Percentiles rank a stretch among this genome's conserved stretches.
Evolutionary conservation across 2,329 filamentous ascomycete species (phyloP).

Genomic region (Microdochium trichocladiopsis): DNA sequence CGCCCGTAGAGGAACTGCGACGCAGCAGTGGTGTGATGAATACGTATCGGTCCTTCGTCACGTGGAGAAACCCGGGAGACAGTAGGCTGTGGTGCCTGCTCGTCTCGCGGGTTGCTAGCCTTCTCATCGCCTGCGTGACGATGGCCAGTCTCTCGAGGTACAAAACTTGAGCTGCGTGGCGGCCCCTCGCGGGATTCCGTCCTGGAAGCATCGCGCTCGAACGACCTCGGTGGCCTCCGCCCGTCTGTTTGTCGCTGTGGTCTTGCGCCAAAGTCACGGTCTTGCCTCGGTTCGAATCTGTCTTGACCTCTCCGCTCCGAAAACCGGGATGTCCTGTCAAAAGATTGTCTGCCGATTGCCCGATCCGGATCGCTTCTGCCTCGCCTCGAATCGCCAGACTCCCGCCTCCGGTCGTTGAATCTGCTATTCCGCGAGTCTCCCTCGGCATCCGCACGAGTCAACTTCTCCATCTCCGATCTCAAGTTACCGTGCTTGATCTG

Average conservation of each 20-base stretch:
- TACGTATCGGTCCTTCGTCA: conserved; percentile 26
- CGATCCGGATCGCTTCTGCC: background rate
- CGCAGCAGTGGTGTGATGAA: conserved; percentile 67
- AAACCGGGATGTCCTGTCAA: background rate
- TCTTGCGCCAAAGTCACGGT: background rate
- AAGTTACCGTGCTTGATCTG: conserved; percentile 40
- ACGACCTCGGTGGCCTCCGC: background rate
- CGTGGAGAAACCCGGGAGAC: conserved; percentile 2
- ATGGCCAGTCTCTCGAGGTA: too few species aligned
- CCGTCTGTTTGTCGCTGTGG: background rate
- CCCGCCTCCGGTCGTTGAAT: background rate
- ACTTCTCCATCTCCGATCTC: conserved; percentile 15
- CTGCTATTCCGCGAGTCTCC: background rate
- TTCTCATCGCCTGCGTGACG: too few species aligned
- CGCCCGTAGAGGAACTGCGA: conserved; percentile 89
- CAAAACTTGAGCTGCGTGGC: background rate
- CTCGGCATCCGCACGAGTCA: conserved; percentile 3
- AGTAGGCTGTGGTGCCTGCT: too few species aligned
- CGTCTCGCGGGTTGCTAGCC: too few species aligned
- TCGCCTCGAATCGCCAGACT: background rate
- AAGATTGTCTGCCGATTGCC: background rate
- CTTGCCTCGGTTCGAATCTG: background rate
- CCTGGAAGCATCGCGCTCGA: background rate
- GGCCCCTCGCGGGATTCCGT: background rate
- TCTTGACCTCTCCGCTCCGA: background rate